phyloP scores from a whole-genome alignment of 176 grass and related monocot genomes.

The Oryza meyeriana region DNA sequence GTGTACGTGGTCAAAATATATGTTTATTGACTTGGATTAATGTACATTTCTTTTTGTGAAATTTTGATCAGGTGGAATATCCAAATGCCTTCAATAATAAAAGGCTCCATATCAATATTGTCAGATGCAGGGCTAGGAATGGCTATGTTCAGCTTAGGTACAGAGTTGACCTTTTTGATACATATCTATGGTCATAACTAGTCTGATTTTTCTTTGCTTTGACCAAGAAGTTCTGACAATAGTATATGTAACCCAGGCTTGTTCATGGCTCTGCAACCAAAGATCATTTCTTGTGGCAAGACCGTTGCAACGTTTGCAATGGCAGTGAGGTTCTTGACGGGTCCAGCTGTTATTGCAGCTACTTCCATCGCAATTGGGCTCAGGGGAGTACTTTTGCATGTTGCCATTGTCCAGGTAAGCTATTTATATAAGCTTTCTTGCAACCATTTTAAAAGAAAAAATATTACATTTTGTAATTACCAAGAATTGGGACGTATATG shows the following conservation, averaged over 20 bases:
- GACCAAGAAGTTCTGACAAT: slow-evolving; percentile 3
- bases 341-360: slow-evolving; percentile 76
- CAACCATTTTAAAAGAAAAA: neutral
- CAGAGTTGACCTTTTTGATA: neutral
- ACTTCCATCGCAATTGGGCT: slow-evolving; percentile 77
- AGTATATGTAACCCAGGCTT: slow-evolving; percentile 45
- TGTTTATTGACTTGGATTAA: neutral
- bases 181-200: neutral
- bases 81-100: slow-evolving; percentile 93
- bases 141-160: slow-evolving; percentile 99
- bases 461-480: neutral
- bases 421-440: neutral
- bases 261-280: slow-evolving; percentile 97
- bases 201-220: neutral
- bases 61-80: slow-evolving; percentile 70
- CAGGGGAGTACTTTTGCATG: slow-evolving; percentile 79
- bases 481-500: neutral
- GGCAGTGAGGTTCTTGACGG: slow-evolving; percentile 89
- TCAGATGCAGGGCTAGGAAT: slow-evolving; percentile 92
- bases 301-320: slow-evolving; percentile 79
- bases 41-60: neutral
- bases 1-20: neutral
- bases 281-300: slow-evolving; percentile 89
- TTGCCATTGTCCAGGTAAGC: slow-evolving; percentile 87
- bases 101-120: slow-evolving; percentile 88